Evolutionary conservation across 31 red algal species (phyloP).

Genomic region (Odonthalia washingtoniensis): DNA sequence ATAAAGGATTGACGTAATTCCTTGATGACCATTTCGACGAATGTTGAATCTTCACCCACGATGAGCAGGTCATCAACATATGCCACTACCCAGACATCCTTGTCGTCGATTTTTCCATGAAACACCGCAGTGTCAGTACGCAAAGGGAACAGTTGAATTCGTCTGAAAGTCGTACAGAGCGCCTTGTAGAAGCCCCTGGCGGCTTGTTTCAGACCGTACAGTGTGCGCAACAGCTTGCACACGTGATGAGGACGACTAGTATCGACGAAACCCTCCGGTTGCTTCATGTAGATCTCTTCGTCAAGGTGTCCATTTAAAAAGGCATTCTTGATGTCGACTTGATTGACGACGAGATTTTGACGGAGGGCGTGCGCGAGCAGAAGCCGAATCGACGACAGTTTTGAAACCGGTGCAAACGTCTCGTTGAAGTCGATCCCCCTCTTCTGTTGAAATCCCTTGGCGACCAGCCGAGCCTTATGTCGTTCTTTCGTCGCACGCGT

Average conservation of each 20-base stretch:
- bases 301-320: conserved; percentile 46
- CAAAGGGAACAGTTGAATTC: not conserved
- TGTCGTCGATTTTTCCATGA: not conserved
- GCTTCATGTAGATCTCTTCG: conserved; percentile 49
- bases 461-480: conserved; percentile 37
- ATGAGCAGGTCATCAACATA: conserved; percentile 56
- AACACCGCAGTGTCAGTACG: not conserved
- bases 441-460: conserved; percentile 45
- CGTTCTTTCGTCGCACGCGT: not conserved
- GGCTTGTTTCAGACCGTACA: conserved; percentile 55
- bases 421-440: conserved; percentile 36
- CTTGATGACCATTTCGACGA: not conserved
- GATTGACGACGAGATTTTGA: not conserved
- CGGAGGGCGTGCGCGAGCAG: not conserved
- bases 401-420: conserved; percentile 36
- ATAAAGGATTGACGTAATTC: not conserved
- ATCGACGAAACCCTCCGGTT: conserved; percentile 49
- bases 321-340: conserved; percentile 42
- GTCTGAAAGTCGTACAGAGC: not conserved
- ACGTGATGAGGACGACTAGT: conserved; percentile 13
- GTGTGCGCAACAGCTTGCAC: conserved; percentile 18
- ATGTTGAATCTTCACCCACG: not conserved
- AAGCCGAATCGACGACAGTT: conserved; percentile 19
- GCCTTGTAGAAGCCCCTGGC: conserved; percentile 4
- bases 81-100: not conserved